Base-by-base conservation (phyloP, 768 basidiomycete genomes). In the Panaeolus cyanescens region DNA sequence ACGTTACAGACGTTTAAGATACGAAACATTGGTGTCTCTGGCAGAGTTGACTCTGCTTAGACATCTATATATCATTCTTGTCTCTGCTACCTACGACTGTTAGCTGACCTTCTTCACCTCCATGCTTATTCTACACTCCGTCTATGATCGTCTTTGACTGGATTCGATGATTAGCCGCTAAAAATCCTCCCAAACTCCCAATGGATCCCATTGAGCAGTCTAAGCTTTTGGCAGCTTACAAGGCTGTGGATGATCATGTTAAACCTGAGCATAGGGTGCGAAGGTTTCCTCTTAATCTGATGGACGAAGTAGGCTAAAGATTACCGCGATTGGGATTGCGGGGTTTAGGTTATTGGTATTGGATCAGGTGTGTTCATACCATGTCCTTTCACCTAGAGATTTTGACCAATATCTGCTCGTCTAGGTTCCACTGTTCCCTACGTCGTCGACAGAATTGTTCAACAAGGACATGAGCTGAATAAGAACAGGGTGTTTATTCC, bases 401-500 rank as follows among this genome's bases (percentile, higher is more conserved):
- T 50, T 60, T 33, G 56, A 56, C 63, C 58, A 69, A 54, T 55
- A 36, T 54, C 54, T 10, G 8, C 17, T 2, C 33, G 20, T 53
- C 2, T 62, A 88, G 93, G 94, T 37, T 95, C 94, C 7, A 98
- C 95, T 1, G 95, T 98, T 0, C 94, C 95, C 3, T 99, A 96
- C 70, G 95, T 99, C 56, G 95, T 99, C 22, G 95, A 99, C 66
- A 84, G 95, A 56, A 96, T 99, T 59, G 83, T 94, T 10, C 83
- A 90, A 63, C 95, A 97, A 72, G 95, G 94, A 1, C 63, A 68
- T 13, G 86, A 84, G 32, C 78, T 83, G 12, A 99, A 99, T 80
- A 83, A 83, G 69, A 81, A 84, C 20, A 86, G 96, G 25, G 84
- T 96, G 5, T 97, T 97, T 74, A 86, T 97, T 59, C 95, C 95